phyloP scores from a whole-genome alignment of 495 filamentous ascomycete species.

The Podospora fimiseda region DNA sequence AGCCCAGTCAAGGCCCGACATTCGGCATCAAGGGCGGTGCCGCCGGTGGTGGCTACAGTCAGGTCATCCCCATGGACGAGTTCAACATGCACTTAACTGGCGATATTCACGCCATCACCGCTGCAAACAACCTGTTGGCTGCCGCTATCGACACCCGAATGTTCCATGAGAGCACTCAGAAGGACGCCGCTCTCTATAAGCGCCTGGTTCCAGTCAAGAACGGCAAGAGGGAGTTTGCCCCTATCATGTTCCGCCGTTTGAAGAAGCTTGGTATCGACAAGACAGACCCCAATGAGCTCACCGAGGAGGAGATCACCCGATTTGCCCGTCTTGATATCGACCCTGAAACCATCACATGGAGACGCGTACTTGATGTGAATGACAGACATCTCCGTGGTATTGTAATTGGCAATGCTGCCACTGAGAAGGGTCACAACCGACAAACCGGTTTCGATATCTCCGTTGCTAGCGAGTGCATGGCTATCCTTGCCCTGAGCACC shows the following conservation, averaged over 20 bases:
- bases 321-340: conserved; percentile 96
- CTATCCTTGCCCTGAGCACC: conserved; percentile 89
- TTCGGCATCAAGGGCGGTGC: conserved; percentile 99
- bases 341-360: conserved; percentile 94
- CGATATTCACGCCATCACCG: conserved; percentile 95
- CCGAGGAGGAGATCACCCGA: conserved; percentile 74
- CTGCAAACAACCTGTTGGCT: conserved; percentile 96
- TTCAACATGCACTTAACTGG: conserved; percentile 98
- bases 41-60: conserved; percentile 93
- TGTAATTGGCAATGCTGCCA: conserved; percentile 77
- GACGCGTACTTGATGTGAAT: conserved; percentile 92
- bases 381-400: conserved; percentile 87
- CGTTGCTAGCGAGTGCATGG: conserved; percentile 97
- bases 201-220: conserved; percentile 86
- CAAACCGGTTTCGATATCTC: conserved; percentile 95
- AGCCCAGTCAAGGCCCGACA: conserved; percentile 94
- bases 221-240: conserved; percentile 78
- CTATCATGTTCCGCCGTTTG: conserved; percentile 83
- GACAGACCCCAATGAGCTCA: conserved; percentile 84
- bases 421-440: conserved; percentile 79
- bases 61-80: conserved; percentile 99
- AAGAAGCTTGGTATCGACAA: conserved; percentile 95
- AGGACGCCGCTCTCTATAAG: conserved; percentile 81
- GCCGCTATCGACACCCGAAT: conserved; percentile 97
- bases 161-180: conserved; percentile 94